phyloP scores from a whole-genome alignment of 75 land plant genomes.

The Pseudotsuga menziesii region DNA sequence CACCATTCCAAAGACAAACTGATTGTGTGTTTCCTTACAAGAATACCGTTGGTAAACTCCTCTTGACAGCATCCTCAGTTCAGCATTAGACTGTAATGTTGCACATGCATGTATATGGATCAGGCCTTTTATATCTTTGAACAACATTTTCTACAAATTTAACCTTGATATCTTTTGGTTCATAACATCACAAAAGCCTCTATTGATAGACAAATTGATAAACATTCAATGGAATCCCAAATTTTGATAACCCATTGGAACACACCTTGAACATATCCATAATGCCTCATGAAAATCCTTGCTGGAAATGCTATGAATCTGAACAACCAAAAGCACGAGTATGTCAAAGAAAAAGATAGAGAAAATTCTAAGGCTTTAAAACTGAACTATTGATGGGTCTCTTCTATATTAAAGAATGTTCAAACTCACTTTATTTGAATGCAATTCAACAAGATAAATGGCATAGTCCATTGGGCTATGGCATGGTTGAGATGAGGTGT shows the following conservation, averaged over 20 bases:
- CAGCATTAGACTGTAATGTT: background rate
- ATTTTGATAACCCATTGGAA: background rate
- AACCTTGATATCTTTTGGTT: background rate
- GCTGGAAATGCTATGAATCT: background rate
- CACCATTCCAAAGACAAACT: slow-evolving; percentile 1
- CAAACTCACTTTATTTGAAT: slow-evolving; percentile 3
- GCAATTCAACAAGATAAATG: background rate
- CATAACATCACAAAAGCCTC: background rate
- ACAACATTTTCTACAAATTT: background rate
- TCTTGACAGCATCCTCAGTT: background rate
- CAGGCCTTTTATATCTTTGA: background rate
- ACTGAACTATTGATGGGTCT: background rate
- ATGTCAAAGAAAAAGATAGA: background rate
- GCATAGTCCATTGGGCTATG: background rate
- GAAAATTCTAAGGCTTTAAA: background rate
- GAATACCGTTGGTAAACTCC: background rate
- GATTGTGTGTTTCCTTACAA: background rate
- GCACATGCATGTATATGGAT: background rate
- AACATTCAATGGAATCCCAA: background rate
- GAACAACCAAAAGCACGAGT: background rate
- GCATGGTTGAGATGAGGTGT: no score
- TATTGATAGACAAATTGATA: background rate
- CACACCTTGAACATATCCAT: background rate
- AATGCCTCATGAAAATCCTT: background rate
- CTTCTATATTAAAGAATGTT: background rate